These are phyloP conservation scores for Pelargonium myrrhifolium DNA, from an alignment of 441 rosid genomes.

Conservation along the genomic window DNA sequence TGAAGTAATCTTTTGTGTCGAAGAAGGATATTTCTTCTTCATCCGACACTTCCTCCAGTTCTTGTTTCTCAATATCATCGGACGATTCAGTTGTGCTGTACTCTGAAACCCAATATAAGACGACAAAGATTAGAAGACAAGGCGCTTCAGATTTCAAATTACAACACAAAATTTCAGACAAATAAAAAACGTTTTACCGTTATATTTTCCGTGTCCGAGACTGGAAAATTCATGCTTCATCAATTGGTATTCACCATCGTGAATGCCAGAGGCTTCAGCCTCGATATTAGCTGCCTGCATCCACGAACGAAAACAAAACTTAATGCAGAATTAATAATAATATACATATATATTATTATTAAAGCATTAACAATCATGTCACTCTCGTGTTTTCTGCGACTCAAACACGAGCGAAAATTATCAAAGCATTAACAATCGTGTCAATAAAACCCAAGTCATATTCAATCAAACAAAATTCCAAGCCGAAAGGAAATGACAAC, in stretches of 20 bases:
- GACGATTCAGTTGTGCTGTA: constrained; percentile 6
- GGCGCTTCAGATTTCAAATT: not conserved
- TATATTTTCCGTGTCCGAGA: constrained; percentile 1
- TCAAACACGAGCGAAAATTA: too few species aligned
- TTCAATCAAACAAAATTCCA: too few species aligned
- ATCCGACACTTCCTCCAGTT: constrained; percentile 1
- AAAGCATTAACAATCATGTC: too few species aligned
- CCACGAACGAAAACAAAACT: not conserved
- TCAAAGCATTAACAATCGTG: too few species aligned
- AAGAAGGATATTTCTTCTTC: constrained; percentile 1
- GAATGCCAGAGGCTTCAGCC: constrained; percentile 1
- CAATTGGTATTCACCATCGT: not conserved
- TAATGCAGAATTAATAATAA: too few species aligned
- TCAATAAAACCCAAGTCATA: too few species aligned
- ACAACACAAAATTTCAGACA: not conserved
- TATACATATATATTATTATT: too few species aligned
- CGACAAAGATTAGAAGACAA: not conserved
- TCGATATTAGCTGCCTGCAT: constrained; percentile 2
- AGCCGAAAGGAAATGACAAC: too few species aligned
- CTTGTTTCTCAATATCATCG: constrained; percentile 4
- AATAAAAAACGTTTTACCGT: not conserved
- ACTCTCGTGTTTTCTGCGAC: too few species aligned
- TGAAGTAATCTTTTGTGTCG: not conserved
- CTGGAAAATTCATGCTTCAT: not conserved
- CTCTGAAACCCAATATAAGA: not conserved